Conservation (phyloP, 441 rosid species). For the Pelargonium fulgidum region DNA sequence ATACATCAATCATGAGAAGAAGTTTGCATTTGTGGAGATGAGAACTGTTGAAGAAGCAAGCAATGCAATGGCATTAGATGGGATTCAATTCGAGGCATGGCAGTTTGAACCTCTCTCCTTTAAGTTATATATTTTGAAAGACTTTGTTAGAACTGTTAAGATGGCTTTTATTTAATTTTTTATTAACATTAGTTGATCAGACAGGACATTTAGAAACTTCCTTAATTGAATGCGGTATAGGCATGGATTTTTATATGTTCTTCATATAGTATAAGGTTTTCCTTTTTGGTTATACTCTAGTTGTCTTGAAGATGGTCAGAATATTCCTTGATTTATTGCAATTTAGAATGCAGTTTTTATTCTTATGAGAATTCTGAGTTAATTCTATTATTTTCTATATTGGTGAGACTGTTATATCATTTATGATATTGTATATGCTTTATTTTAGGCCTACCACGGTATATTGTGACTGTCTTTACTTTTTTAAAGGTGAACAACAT, state of each 20-base stretch:
- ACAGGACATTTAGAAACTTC: background rate
- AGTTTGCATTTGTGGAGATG: slow-evolving; percentile 50
- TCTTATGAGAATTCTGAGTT: too few species aligned
- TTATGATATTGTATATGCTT: background rate
- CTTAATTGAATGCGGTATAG: background rate
- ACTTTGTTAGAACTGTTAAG: background rate
- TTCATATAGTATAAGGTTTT: too few species aligned
- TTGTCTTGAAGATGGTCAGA: too few species aligned
- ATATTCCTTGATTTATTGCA: too few species aligned
- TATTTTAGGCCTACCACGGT: background rate
- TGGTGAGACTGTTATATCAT: background rate
- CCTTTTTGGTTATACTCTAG: too few species aligned
- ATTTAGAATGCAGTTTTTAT: too few species aligned
- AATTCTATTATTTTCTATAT: background rate
- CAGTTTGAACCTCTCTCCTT: background rate
- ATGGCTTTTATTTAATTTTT: too few species aligned
- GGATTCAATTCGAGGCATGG: slow-evolving; percentile 41
- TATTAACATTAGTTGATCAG: background rate
- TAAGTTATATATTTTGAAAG: background rate
- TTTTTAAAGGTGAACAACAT: background rate
- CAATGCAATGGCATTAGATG: slow-evolving; percentile 48
- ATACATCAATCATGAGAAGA: slow-evolving; percentile 44
- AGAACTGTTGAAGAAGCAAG: slow-evolving; percentile 46
- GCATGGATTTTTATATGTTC: background rate
- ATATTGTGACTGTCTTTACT: background rate